Percentiles rank a stretch among this genome's conserved stretches.
These are phyloP conservation scores for Myxozyma geophila DNA, from an alignment of 805 yeast genomes.

Conservation along the genomic window DNA sequence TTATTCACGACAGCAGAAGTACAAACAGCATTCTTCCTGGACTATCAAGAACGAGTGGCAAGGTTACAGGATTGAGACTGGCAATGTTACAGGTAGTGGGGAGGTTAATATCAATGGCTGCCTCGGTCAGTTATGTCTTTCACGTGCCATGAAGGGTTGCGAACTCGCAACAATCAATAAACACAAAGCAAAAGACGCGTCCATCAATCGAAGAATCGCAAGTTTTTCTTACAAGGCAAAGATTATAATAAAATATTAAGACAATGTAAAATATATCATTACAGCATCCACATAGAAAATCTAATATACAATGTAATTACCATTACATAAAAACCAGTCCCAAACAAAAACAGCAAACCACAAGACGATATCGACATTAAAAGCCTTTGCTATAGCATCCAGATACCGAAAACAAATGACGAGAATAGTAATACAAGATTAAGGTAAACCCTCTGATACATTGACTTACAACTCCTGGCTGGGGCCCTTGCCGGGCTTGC, in stretches of 20 bases:
- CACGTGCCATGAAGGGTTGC: constrained; percentile 1
- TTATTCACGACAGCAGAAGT: neutral
- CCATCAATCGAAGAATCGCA: neutral
- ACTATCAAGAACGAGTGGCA: too few species aligned
- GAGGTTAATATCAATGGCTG: neutral
- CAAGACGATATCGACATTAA: constrained; percentile 6
- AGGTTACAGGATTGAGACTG: too few species aligned
- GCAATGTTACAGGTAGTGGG: too few species aligned
- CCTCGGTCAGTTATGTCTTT: constrained; percentile 8
- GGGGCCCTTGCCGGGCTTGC: constrained; percentile 40
- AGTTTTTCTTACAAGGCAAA: too few species aligned
- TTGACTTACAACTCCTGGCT: constrained; percentile 41
- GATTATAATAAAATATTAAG: neutral
- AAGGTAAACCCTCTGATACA: neutral
- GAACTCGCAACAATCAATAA: neutral
- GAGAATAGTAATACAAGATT: constrained; percentile 12
- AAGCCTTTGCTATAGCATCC: constrained; percentile 9
- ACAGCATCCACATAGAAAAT: constrained; percentile 25
- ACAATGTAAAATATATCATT: constrained; percentile 11
- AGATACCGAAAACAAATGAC: constrained; percentile 11
- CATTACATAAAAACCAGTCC: constrained; percentile 30
- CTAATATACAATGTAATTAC: constrained; percentile 33
- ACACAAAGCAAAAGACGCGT: neutral
- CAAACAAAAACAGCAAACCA: constrained; percentile 26
- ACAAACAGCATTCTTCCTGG: neutral